Percentiles rank a stretch among this genome's conserved stretches.
phyloP scores from a whole-genome alignment of 352 stramenopile species.

The Poterioochromonas sp. region DNA sequence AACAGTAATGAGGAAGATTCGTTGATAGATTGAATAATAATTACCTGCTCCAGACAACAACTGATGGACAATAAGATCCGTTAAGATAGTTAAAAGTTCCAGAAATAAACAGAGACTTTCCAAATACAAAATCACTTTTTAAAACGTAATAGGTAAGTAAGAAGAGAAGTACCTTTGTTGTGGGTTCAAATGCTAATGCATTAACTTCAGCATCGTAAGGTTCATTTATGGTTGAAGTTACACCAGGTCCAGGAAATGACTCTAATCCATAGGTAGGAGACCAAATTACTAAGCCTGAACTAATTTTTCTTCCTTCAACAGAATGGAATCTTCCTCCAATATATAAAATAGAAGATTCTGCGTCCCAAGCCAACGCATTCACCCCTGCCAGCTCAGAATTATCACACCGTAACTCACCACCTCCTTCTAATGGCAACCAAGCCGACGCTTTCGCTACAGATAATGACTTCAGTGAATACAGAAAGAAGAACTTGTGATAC shows the following conservation, averaged over 20 bases:
- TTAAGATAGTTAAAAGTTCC: slow-evolving; percentile 4
- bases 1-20: too few relatives aligned
- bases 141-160: background rate
- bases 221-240: background rate
- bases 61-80: background rate
- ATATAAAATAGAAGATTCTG: slow-evolving; percentile 38
- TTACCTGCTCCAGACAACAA: slow-evolving; percentile 39
- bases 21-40: too few relatives aligned
- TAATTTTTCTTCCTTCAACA: slow-evolving; percentile 39
- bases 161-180: background rate
- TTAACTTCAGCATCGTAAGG: background rate
- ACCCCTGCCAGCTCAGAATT: slow-evolving; percentile 1
- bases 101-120: background rate
- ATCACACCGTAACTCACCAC: background rate
- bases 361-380: slow-evolving; percentile 44
- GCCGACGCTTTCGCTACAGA: slow-evolving; percentile 23
- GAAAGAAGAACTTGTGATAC: background rate
- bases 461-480: background rate
- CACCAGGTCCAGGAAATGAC: slow-evolving; percentile 36
- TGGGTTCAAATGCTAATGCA: background rate
- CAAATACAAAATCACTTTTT: background rate
- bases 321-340: slow-evolving; percentile 43
- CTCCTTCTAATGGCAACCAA: slow-evolving; percentile 9
- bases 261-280: slow-evolving; percentile 33
- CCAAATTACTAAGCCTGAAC: slow-evolving; percentile 41